Evolutionary conservation across 2,329 filamentous ascomycete species (phyloP), one percentile per base, ranked within the genome.

Genomic region (Bipolaris zeicola): DNA sequence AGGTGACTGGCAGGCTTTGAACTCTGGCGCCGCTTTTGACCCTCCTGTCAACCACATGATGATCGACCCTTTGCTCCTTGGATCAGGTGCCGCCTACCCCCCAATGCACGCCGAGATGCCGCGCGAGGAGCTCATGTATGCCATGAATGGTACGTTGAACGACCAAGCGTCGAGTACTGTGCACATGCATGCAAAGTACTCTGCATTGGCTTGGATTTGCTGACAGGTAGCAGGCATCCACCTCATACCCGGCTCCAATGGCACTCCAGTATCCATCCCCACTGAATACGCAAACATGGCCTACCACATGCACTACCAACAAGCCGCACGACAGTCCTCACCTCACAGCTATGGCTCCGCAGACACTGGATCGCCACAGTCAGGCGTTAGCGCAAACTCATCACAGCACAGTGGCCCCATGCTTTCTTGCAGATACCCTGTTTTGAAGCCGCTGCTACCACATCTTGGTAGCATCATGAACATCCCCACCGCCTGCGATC

Each of bases 391-490:
- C 55, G 65, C 66, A 10, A 67, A 65, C 26, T 76, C 73, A 6
- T 75, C 72, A 26, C 70, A 74, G 39, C 66, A 67, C 34, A 72
- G 68, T n/a, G 53, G 46, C 24, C 50, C 52, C 11, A 59, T 58
- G 6, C 53, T 63, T 8, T 51, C 65, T 10, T 80, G 50, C 68
- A 86, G 90, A 71, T 96, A 96, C 71, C 92, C 92, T 5, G 92
- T 96, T 14, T 79, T 96, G 55, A 88, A 91, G 67, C 92, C 92
- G 33, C 81, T 97, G 2, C 76, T 96, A 31, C 91, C 92, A 16
- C 90, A 96, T 71, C 85, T 96, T 44, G 86, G 86, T 20, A 87
- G 86, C 54, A 90, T 96, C 60, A 87, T 96, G 39, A 91, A 92
- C 1, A 82, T 90, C 43, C 85, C 87, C 1, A 83, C 96, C 48